These are phyloP conservation scores for Calycina marina DNA, from an alignment of 2,329 filamentous ascomycete species.

Conservation along the genomic window DNA sequence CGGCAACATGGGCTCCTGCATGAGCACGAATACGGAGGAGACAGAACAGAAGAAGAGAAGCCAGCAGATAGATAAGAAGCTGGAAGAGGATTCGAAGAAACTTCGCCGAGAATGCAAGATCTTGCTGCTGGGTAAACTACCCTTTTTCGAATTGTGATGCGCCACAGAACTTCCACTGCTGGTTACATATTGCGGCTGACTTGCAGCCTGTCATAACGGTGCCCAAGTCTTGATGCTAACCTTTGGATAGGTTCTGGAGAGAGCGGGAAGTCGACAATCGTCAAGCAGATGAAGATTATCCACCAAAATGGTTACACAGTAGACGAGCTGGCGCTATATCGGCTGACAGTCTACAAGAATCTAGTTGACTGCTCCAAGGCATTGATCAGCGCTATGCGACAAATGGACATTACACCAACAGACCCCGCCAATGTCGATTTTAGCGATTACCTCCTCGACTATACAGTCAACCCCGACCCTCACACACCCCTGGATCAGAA, in stretches of 20 bases:
- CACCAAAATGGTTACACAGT: constrained; percentile 94
- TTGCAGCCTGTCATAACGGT: too few species aligned
- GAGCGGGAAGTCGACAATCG: constrained; percentile 97
- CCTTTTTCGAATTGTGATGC: too few species aligned
- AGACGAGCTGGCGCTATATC: constrained; percentile 87
- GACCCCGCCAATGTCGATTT: constrained; percentile 57
- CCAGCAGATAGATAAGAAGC: constrained; percentile 82
- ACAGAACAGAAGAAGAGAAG: constrained; percentile 90
- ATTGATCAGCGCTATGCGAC: constrained; percentile 78
- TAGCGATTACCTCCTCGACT: constrained; percentile 70
- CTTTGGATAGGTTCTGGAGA: constrained; percentile 68
- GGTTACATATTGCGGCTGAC: too few species aligned
- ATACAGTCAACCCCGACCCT: constrained; percentile 80
- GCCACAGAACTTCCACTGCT: too few species aligned
- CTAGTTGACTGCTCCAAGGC: constrained; percentile 92
- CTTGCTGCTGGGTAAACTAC: constrained; percentile 65
- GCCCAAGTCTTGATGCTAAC: constrained; percentile 16
- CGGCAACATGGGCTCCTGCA: constrained; percentile 88
- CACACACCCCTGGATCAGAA: constrained; percentile 69
- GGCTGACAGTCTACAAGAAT: constrained; percentile 96
- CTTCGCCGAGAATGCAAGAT: constrained; percentile 98
- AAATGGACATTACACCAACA: constrained; percentile 74
- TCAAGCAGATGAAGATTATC: constrained; percentile 99
- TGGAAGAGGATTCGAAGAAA: constrained; percentile 89
- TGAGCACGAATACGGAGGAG: constrained; percentile 72